These are phyloP conservation scores for Kodamaea derodonti DNA, from an alignment of 1,139 yeast species.

Conservation along the genomic window DNA sequence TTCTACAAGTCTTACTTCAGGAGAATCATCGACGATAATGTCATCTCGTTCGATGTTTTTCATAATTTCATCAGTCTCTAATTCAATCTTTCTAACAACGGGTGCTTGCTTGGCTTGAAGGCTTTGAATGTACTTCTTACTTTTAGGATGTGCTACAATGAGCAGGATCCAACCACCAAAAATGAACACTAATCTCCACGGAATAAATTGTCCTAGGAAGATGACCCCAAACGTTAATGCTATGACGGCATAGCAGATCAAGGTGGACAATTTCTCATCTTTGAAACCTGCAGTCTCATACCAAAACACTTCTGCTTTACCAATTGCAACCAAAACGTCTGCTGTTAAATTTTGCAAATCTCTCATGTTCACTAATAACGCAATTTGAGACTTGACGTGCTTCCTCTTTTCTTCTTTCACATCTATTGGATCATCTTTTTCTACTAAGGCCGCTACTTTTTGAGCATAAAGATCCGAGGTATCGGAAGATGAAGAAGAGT, in stretches of 20 bases:
- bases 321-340: constrained; percentile 48
- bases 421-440: constrained; percentile 9
- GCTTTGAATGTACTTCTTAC: constrained; percentile 29
- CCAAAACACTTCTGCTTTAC: constrained; percentile 52
- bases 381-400: constrained; percentile 35
- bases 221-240: constrained; percentile 34
- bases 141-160: constrained; percentile 55
- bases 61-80: constrained; percentile 16
- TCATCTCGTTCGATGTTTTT: constrained; percentile 41
- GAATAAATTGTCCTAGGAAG: constrained; percentile 53
- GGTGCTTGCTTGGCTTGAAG: constrained; percentile 1
- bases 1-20: constrained; percentile 62
- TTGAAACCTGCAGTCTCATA: constrained; percentile 67
- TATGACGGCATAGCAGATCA: constrained; percentile 41
- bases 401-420: constrained; percentile 19
- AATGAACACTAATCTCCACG: constrained; percentile 60
- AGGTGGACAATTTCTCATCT: constrained; percentile 66
- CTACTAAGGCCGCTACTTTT: constrained; percentile 6
- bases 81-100: constrained; percentile 9
- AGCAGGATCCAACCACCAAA: constrained; percentile 52
- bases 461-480: constrained; percentile 1
- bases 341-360: constrained; percentile 64
- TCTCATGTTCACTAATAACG: constrained; percentile 51
- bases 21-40: constrained; percentile 64
- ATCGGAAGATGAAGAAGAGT: constrained; percentile 21